phyloP scores from a whole-genome alignment of 169 alveolate species.

The Plasmodium inui region DNA sequence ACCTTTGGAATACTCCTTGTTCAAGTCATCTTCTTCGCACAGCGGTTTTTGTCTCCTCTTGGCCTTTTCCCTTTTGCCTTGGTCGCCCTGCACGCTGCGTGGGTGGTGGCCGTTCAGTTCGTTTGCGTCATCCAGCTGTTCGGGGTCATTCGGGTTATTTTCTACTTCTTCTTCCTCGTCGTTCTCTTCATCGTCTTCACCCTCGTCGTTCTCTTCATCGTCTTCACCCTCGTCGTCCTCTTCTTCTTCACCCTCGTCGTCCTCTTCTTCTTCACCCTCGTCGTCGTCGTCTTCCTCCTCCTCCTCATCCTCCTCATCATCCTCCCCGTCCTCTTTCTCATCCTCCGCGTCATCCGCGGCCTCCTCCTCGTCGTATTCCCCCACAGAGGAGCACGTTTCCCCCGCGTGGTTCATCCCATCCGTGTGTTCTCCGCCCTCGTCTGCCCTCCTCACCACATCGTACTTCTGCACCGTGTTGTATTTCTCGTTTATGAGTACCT shows the following conservation, averaged over 20 bases:
- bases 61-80: not conserved
- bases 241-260: not conserved
- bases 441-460: not conserved
- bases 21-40: not conserved
- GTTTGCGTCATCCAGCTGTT: not conserved
- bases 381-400: not conserved
- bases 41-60: not conserved
- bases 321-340: slow-evolving; percentile 8
- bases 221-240: slow-evolving; percentile 18
- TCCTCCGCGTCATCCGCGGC: not conserved
- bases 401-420: not conserved
- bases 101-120: not conserved
- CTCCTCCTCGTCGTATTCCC: slow-evolving; percentile 41
- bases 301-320: slow-evolving; percentile 7
- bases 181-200: slow-evolving; percentile 17
- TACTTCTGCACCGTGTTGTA: slow-evolving; percentile 25
- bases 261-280: not conserved
- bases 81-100: not conserved
- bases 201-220: slow-evolving; percentile 13
- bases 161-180: slow-evolving; percentile 17
- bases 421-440: not conserved
- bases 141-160: not conserved
- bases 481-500: slow-evolving; percentile 48
- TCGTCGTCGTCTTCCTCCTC: slow-evolving; percentile 16
- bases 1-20: not conserved